phyloP scores from a whole-genome alignment of 208 protist species.

The Crithidia acanthocephali region DNA sequence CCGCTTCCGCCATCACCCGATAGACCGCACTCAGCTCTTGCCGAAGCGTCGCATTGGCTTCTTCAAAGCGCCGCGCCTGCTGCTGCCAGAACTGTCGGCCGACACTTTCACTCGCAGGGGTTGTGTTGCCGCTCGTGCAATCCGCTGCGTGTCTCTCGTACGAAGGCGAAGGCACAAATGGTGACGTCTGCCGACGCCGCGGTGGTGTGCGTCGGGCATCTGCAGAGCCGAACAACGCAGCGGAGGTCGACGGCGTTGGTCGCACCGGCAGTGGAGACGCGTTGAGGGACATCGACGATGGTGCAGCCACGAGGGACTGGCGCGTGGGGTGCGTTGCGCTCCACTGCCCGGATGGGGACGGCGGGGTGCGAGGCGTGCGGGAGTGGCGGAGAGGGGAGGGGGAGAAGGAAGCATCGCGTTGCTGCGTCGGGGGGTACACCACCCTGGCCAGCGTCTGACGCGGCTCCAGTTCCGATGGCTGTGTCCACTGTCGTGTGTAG shows the following conservation, averaged over 20 bases:
- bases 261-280: slow-evolving; percentile 8
- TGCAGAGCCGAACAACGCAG: neutral
- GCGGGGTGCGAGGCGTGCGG: neutral
- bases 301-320: neutral
- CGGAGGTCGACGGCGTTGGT: neutral
- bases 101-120: neutral
- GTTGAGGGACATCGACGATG: neutral
- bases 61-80: slow-evolving; percentile 30
- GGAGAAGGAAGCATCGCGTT: neutral
- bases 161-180: neutral
- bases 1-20: neutral
- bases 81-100: slow-evolving; percentile 24
- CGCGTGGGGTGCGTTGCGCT: neutral
- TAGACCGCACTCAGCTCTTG: slow-evolving; percentile 27
- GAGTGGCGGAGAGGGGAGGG: slow-evolving; percentile 4
- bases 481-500: slow-evolving; percentile 36
- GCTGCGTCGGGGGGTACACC: neutral
- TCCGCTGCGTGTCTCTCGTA: too few species aligned
- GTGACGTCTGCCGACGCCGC: neutral
- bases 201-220: neutral
- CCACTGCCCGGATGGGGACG: neutral
- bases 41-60: slow-evolving; percentile 4
- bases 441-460: neutral
- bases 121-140: too few species aligned
- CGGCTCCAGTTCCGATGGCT: slow-evolving; percentile 5